Conservation (phyloP, 2,329 filamentous ascomycete species). For the Fusarium armeniacum region DNA sequence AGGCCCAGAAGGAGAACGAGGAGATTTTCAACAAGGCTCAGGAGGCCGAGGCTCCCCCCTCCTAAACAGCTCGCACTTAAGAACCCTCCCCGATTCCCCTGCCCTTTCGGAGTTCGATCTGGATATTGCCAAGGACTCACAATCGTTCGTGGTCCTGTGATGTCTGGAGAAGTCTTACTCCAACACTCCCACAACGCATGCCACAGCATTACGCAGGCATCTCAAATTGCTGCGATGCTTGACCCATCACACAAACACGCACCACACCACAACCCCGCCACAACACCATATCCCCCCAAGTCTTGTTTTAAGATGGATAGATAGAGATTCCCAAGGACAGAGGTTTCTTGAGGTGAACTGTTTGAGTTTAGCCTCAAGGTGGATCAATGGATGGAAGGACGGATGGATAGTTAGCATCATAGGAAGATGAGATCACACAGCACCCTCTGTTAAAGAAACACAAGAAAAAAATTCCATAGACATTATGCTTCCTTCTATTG, state of each 20-base stretch:
- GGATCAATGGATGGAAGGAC: slow-evolving; percentile 42
- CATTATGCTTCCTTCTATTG: neutral
- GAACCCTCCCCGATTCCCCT: slow-evolving; percentile 29
- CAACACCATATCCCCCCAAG: slow-evolving; percentile 39
- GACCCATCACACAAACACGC: slow-evolving; percentile 27
- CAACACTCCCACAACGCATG: slow-evolving; percentile 39
- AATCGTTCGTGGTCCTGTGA: slow-evolving; percentile 34
- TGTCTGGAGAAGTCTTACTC: slow-evolving; percentile 24
- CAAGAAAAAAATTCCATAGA: slow-evolving; percentile 50
- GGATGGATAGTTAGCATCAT: slow-evolving; percentile 49
- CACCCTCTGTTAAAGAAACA: slow-evolving; percentile 45
- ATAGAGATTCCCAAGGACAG: slow-evolving; percentile 43
- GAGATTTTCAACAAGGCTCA: slow-evolving; percentile 75
- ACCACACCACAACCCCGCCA: slow-evolving; percentile 35
- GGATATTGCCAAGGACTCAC: slow-evolving; percentile 20
- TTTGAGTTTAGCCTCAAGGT: slow-evolving; percentile 35
- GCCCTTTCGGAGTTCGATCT: slow-evolving; percentile 33
- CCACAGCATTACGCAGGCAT: slow-evolving; percentile 43
- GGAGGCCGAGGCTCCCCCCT: slow-evolving; percentile 48
- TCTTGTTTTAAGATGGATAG: slow-evolving; percentile 40
- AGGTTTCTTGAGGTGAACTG: slow-evolving; percentile 36
- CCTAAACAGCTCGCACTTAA: slow-evolving; percentile 38
- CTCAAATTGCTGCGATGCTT: slow-evolving; percentile 35
- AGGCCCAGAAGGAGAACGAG: slow-evolving; percentile 97
- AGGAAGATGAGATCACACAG: slow-evolving; percentile 48